Conservation (phyloP, 257 asterid genomes). For the Solanum pimpinellifolium region DNA sequence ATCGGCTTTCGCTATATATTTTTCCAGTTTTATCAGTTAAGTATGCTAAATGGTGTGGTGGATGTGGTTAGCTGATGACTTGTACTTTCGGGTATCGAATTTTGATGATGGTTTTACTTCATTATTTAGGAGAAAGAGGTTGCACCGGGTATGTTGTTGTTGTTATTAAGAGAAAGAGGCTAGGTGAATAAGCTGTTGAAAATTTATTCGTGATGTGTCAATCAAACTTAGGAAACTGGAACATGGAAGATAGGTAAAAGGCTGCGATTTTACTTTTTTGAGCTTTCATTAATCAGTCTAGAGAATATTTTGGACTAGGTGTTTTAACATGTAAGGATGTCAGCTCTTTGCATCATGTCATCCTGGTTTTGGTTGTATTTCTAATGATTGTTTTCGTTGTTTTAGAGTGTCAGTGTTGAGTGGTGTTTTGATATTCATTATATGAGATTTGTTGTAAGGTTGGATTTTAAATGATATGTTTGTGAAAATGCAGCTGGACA, state of each 20-base stretch:
- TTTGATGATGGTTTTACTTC: not conserved
- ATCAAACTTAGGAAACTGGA: not conserved
- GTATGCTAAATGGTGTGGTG: not conserved
- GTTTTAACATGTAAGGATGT: not conserved
- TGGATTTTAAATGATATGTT: not conserved
- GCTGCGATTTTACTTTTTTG: not conserved
- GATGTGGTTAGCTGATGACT: not conserved
- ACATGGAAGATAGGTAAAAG: not conserved
- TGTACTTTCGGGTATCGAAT: not conserved
- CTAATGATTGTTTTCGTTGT: not conserved
- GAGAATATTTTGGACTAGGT: not conserved
- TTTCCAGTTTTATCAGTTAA: not conserved
- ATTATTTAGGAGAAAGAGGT: not conserved
- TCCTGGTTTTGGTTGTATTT: not conserved
- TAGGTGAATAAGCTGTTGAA: not conserved
- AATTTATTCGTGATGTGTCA: not conserved
- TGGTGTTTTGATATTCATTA: not conserved
- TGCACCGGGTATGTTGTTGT: not conserved
- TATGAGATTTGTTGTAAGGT: not conserved
- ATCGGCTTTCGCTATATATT: not conserved
- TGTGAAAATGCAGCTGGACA: conserved; percentile 54
- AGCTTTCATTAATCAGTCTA: not conserved
- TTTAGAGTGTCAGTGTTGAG: not conserved
- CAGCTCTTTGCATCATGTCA: not conserved
- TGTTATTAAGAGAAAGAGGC: not conserved